Evolutionary conservation across 2,329 filamentous ascomycete species (phyloP).

Genomic region (Onygenales sp.): DNA sequence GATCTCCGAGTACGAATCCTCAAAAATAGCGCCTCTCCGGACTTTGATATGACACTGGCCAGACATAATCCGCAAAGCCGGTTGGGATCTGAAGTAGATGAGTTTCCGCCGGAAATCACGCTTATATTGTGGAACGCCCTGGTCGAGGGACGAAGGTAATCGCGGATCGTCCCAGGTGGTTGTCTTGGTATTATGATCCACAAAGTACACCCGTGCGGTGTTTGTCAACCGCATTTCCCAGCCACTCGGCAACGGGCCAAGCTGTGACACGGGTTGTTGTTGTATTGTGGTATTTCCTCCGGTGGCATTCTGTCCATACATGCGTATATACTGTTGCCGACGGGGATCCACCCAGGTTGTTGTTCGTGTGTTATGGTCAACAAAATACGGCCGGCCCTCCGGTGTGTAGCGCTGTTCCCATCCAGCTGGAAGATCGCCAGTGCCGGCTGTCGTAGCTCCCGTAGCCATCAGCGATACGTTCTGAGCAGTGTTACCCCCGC

Average conservation of each 20-base stretch:
- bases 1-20: constrained; percentile 97
- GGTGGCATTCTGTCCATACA: constrained; percentile 82
- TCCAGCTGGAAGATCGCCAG: constrained; percentile 84
- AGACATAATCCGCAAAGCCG: constrained; percentile 85
- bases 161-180: constrained; percentile 98
- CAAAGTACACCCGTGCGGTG: constrained; percentile 95
- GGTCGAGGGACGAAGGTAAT: constrained; percentile 87
- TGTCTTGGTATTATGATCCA: constrained; percentile 99
- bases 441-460: constrained; percentile 85
- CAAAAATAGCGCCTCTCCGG: constrained; percentile 90
- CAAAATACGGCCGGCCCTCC: constrained; percentile 90
- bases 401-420: constrained; percentile 97
- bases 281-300: constrained; percentile 75
- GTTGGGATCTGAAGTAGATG: constrained; percentile 98
- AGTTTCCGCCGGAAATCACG: constrained; percentile 95
- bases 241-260: constrained; percentile 87
- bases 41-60: constrained; percentile 99
- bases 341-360: constrained; percentile 98
- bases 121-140: constrained; percentile 99
- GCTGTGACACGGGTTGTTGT: constrained; percentile 92
- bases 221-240: constrained; percentile 99
- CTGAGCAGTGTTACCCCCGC: constrained; percentile 38
- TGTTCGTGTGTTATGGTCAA: constrained; percentile 95
- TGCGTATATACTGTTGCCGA: constrained; percentile 94
- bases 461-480: constrained; percentile 85